Evolutionary conservation across 1,284 basidiomycete species (phyloP).

Genomic region (Malassezia yamatoensis): DNA sequence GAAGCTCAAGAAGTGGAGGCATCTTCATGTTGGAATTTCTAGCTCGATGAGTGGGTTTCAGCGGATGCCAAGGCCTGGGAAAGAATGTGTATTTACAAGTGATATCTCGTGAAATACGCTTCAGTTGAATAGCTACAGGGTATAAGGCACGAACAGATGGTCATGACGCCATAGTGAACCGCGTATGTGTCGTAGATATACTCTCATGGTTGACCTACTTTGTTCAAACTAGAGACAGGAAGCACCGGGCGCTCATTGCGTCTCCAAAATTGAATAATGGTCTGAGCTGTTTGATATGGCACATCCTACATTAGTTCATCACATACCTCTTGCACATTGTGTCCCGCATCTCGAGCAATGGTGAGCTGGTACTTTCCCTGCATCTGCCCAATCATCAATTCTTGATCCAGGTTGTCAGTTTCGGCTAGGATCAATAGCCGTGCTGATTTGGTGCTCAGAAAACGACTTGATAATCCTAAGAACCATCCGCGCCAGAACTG

Average conservation of each 20-base stretch:
- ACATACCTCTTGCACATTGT: conserved; percentile 81
- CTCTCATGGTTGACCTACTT: conserved; percentile 19
- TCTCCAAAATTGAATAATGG: conserved; percentile 78
- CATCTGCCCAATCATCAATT: conserved; percentile 98
- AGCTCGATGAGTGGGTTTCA: neutral
- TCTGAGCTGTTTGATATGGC: conserved; percentile 56
- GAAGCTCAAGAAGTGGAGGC: neutral
- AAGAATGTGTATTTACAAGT: too few species aligned
- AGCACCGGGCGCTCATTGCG: conserved; percentile 59
- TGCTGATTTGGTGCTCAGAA: conserved; percentile 66
- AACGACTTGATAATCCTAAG: conserved; percentile 64
- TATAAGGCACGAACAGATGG: too few species aligned
- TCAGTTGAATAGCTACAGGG: too few species aligned
- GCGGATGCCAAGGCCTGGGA: too few species aligned
- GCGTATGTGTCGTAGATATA: neutral
- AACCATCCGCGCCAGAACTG: conserved; percentile 95
- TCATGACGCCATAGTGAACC: too few species aligned
- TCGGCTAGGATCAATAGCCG: conserved; percentile 81
- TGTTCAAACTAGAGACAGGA: conserved; percentile 22
- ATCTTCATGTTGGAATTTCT: neutral
- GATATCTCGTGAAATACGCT: too few species aligned
- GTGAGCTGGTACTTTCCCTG: conserved; percentile 80
- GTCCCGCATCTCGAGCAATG: conserved; percentile 75
- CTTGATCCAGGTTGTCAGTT: conserved; percentile 79
- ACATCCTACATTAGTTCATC: conserved; percentile 1